Evolutionary conservation across 345 rosid genomes (phyloP).

Genomic region (Corchorus olitorius): DNA sequence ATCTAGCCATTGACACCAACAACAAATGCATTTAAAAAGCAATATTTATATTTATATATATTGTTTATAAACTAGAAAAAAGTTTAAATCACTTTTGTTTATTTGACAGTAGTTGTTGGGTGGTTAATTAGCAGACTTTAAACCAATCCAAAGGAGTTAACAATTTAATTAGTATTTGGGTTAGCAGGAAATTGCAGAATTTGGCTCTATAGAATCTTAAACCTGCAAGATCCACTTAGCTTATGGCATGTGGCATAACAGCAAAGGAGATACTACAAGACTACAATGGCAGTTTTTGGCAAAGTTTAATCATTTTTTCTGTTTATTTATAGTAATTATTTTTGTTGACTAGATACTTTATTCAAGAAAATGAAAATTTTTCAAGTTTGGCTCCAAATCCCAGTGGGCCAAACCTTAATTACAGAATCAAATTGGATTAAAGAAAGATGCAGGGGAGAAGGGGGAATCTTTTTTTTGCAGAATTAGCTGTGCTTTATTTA

Average conservation of each 20-base stretch:
- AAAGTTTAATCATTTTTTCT: neutral
- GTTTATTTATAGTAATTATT: neutral
- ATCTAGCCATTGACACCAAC: neutral
- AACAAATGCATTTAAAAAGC: neutral
- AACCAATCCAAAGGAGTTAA: neutral
- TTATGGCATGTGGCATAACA: neutral
- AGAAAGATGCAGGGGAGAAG: neutral
- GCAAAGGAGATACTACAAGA: neutral
- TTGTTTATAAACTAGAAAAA: neutral
- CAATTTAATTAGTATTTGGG: neutral
- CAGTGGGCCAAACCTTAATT: slow-evolving; percentile 17
- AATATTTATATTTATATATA: neutral
- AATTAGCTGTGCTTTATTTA: slow-evolving; percentile 12
- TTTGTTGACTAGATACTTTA: neutral
- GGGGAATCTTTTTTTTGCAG: slow-evolving; percentile 14
- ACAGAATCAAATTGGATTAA: slow-evolving; percentile 4
- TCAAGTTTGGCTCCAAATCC: slow-evolving; percentile 4
- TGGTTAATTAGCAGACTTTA: neutral
- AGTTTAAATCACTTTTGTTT: neutral
- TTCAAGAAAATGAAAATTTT: neutral
- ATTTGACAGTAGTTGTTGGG: neutral
- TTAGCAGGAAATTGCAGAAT: neutral
- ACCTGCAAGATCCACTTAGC: neutral
- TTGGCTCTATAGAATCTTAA: neutral
- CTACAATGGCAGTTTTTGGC: neutral